phyloP scores from a whole-genome alignment of 352 stramenopile genomes.

The Phytophthora nicotianae region DNA sequence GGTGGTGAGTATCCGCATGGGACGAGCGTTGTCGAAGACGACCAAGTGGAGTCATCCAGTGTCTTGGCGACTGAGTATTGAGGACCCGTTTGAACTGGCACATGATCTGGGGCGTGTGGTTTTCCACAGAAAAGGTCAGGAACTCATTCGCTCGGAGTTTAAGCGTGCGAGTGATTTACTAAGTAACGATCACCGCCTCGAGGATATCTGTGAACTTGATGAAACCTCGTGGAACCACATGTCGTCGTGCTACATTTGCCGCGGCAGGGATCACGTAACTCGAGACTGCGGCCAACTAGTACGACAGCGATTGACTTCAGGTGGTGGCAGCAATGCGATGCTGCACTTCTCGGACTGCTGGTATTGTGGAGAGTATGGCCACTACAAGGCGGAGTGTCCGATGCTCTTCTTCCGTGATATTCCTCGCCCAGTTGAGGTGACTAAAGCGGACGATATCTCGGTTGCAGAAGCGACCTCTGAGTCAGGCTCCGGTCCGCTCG shows the following conservation, averaged over 20 bases:
- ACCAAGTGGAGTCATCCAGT: constrained; percentile 73
- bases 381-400: constrained; percentile 78
- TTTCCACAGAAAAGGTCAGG: constrained; percentile 73
- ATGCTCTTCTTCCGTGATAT: constrained; percentile 69
- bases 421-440: constrained; percentile 32
- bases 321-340: constrained; percentile 19
- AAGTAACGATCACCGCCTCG: constrained; percentile 45
- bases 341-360: constrained; percentile 63
- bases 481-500: constrained; percentile 1
- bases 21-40: constrained; percentile 60
- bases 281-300: constrained; percentile 59
- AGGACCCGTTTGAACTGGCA: constrained; percentile 85
- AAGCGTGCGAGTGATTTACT: constrained; percentile 61
- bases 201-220: constrained; percentile 59
- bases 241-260: constrained; percentile 75
- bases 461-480: constrained; percentile 22
- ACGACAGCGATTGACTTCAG: constrained; percentile 20
- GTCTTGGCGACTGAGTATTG: constrained; percentile 83
- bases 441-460: constrained; percentile 10
- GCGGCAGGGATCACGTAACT: constrained; percentile 48
- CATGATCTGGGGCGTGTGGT: constrained; percentile 84
- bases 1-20: constrained; percentile 93
- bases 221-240: constrained; percentile 51
- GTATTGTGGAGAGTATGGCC: constrained; percentile 76
- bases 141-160: constrained; percentile 67